Evolutionary conservation across 2,329 filamentous ascomycete species (phyloP).

Genomic region (Pezicula neosporulosa): DNA sequence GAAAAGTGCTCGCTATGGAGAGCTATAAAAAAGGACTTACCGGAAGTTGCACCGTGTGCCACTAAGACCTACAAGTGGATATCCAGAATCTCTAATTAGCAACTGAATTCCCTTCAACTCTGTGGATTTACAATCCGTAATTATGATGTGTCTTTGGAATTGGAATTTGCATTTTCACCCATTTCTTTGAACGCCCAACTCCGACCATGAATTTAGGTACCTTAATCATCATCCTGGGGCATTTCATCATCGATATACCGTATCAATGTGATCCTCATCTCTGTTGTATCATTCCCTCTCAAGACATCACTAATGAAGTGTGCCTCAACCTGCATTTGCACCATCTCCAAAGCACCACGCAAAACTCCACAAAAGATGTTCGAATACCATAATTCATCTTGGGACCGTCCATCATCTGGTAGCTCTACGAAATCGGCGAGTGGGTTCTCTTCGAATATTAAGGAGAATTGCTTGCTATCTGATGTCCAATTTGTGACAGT

Average conservation of each 20-base stretch:
- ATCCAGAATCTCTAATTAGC: too few relatives aligned
- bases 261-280: slow-evolving; percentile 91
- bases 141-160: too few relatives aligned
- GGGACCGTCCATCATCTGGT: slow-evolving; percentile 89
- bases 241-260: slow-evolving; percentile 97
- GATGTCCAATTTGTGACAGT: slow-evolving; percentile 92
- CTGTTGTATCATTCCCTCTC: slow-evolving; percentile 90
- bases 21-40: too few relatives aligned
- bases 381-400: slow-evolving; percentile 97
- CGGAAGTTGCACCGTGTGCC: too few relatives aligned
- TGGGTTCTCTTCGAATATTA: slow-evolving; percentile 96
- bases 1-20: too few relatives aligned
- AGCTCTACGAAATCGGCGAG: slow-evolving; percentile 96
- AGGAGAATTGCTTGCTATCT: slow-evolving; percentile 93
- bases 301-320: slow-evolving; percentile 94
- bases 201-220: not conserved
- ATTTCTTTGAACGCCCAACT: slow-evolving; percentile 1
- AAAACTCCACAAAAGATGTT: slow-evolving; percentile 95
- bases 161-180: not conserved
- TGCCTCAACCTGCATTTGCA: slow-evolving; percentile 98
- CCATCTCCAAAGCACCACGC: slow-evolving; percentile 92
- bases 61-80: too few relatives aligned
- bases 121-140: too few relatives aligned
- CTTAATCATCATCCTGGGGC: slow-evolving; percentile 88
- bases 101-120: too few relatives aligned